Evolutionary conservation across 106 monocot species (phyloP).

Genomic region (Cymbidium sinense): DNA sequence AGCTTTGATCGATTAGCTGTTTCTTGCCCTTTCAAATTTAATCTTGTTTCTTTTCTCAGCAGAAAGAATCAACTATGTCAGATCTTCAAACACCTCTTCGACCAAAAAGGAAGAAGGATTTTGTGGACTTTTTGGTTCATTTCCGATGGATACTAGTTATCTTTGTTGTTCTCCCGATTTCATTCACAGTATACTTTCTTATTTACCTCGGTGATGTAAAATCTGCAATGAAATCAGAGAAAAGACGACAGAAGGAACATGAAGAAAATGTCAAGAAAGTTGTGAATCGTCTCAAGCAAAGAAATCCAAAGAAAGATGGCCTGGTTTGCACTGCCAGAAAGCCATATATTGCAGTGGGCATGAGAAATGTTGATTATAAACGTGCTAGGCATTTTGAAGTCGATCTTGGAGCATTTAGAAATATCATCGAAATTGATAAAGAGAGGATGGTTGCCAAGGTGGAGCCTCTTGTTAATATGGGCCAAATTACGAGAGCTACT

Average conservation of each 20-base stretch:
- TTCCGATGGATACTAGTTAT: conserved; percentile 44
- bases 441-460: conserved; percentile 31
- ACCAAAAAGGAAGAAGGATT: conserved; percentile 38
- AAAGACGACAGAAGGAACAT: conserved; percentile 43
- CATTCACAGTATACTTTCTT: conserved; percentile 30
- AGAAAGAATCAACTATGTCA: conserved; percentile 10
- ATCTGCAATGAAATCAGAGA: conserved; percentile 36
- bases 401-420: conserved; percentile 21
- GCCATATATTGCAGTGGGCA: conserved; percentile 30
- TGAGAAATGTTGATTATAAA: conserved; percentile 36
- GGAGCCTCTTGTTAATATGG: conserved; percentile 41
- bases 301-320: conserved; percentile 27
- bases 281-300: conserved; percentile 22
- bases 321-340: conserved; percentile 36
- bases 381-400: conserved; percentile 34
- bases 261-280: conserved; percentile 40
- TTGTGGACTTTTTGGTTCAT: conserved; percentile 33
- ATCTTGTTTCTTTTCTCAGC: neutral
- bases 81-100: too few species aligned
- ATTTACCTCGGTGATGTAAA: conserved; percentile 26
- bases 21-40: neutral
- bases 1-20: neutral
- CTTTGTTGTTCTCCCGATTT: conserved; percentile 47
- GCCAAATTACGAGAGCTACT: conserved; percentile 24
- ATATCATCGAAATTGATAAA: conserved; percentile 30